phyloP scores from a whole-genome alignment of 208 protist species.

The Lotmaria passim region DNA sequence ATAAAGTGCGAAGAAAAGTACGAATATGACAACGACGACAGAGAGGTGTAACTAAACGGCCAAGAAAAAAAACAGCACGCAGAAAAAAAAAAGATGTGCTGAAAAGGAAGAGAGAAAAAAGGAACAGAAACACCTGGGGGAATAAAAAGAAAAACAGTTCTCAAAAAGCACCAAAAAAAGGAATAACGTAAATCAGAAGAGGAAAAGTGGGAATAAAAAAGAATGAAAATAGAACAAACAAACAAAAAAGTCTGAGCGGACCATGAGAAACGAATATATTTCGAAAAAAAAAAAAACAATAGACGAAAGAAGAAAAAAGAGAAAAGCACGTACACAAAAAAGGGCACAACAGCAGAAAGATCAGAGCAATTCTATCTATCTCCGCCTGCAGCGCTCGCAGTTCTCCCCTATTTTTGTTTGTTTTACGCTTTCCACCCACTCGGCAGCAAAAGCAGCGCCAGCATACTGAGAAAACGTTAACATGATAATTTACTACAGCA shows the following conservation, averaged over 20 bases:
- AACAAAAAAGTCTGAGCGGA: too few relatives aligned
- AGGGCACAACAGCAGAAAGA: too few relatives aligned
- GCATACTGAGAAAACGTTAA: neutral
- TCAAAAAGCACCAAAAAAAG: constrained; percentile 1
- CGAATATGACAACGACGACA: constrained; percentile 4
- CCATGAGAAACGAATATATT: too few relatives aligned
- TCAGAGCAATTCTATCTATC: too few relatives aligned
- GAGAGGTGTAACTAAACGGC: neutral
- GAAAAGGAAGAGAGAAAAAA: constrained; percentile 9
- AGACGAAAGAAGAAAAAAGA: neutral
- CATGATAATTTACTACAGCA: neutral
- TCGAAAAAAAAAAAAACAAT: neutral
- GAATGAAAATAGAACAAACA: neutral
- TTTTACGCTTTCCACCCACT: too few relatives aligned
- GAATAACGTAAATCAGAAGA: constrained; percentile 17
- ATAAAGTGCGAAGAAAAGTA: neutral
- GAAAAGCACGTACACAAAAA: constrained; percentile 6
- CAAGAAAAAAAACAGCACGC: neutral
- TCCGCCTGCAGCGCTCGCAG: neutral
- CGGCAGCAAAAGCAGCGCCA: neutral
- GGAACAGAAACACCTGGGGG: neutral
- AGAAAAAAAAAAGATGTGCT: neutral
- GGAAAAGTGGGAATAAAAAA: constrained; percentile 7
- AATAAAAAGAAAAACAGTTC: neutral
- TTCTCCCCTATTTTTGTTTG: neutral